Percentiles rank a stretch among this genome's conserved stretches.
These are phyloP conservation scores for Pyrus bretschneideri DNA, from an alignment of 306 rosid genomes.

Conservation along the genomic window DNA sequence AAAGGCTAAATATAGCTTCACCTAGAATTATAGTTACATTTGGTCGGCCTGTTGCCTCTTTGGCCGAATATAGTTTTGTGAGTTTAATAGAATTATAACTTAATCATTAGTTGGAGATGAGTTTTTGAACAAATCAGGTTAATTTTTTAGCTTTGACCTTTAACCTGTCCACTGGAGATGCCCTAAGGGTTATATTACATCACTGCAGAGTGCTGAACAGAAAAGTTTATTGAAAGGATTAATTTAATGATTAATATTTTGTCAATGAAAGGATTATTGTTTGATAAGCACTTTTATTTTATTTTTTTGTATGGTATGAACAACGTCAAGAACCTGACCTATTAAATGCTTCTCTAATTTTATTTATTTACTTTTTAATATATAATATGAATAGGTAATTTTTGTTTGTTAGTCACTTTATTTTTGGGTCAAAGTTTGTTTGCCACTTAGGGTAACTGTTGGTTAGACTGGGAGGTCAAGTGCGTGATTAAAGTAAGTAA, in stretches of 20 bases:
- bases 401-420: no score
- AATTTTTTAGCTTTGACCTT: no score
- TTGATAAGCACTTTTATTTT: not conserved
- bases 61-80: no score
- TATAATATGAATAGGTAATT: no score
- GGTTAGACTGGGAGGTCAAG: slow-evolving; percentile 3
- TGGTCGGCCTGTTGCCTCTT: no score
- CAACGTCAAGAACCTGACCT: not conserved
- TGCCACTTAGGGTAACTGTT: slow-evolving; percentile 6
- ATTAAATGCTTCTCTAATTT: not conserved
- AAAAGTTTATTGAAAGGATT: not conserved
- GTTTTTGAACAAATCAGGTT: no score
- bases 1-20: fast-evolving
- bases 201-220: not conserved
- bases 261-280: not conserved
- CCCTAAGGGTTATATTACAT: no score
- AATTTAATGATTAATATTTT: not conserved
- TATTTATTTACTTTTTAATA: no score
- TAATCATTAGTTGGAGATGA: fast-evolving
- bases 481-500: slow-evolving; percentile 12
- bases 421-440: not conserved
- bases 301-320: not conserved
- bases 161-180: no score
- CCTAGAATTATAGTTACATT: no score
- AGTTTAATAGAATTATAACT: no score